Conservation (phyloP, 257 asterid genomes). For the Petunia axillaris region DNA sequence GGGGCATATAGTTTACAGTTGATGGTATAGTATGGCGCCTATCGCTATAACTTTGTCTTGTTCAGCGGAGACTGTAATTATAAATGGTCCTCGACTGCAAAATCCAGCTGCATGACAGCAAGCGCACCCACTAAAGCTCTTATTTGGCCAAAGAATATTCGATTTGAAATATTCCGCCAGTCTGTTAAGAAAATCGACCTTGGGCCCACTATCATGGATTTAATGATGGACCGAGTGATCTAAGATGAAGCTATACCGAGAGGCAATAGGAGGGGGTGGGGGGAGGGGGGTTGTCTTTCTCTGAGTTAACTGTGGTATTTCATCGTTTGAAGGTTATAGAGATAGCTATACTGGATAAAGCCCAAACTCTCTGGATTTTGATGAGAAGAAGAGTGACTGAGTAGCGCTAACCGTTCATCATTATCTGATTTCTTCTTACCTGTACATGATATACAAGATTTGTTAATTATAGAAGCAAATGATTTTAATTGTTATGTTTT, state of each 20-base stretch:
- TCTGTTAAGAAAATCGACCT: too few relatives aligned
- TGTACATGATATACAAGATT: neutral
- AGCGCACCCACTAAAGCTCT: neutral
- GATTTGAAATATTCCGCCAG: too few relatives aligned
- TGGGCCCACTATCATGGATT: neutral
- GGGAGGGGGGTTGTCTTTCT: neutral
- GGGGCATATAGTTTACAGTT: too few relatives aligned
- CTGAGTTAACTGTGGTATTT: neutral
- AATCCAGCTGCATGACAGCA: too few relatives aligned
- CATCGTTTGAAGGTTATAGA: neutral
- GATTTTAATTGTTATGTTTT: neutral
- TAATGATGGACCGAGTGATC: neutral
- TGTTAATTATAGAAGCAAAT: neutral
- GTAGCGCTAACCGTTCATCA: neutral
- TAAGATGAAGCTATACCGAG: neutral
- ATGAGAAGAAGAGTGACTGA: neutral
- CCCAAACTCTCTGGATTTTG: neutral
- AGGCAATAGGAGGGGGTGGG: neutral
- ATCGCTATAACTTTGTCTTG: too few relatives aligned
- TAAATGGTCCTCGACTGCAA: too few relatives aligned
- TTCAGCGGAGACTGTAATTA: too few relatives aligned
- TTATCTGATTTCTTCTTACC: neutral
- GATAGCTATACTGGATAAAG: neutral
- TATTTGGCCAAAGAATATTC: too few relatives aligned
- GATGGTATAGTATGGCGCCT: too few relatives aligned